A percentile compares a stretch with the other conserved stretches of the same genome.
phyloP scores from a whole-genome alignment of 179 eudicot species.

The Vitellaria paradoxa region DNA sequence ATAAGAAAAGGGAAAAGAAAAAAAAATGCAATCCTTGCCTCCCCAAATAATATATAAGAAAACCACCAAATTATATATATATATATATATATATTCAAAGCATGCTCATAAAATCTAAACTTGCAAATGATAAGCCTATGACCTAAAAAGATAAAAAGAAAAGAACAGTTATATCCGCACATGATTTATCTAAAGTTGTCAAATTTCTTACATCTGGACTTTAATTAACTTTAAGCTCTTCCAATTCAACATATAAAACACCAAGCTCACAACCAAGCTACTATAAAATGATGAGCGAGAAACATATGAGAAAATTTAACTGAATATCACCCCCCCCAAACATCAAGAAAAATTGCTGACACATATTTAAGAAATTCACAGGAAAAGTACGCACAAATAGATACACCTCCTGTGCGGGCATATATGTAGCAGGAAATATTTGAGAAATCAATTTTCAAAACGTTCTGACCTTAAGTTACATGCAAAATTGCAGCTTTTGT shows the following conservation, averaged over 20 bases:
- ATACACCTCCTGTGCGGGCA: neutral
- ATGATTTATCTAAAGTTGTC: neutral
- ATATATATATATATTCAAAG: neutral
- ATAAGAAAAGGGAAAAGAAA: neutral
- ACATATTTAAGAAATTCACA: neutral
- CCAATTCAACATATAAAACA: neutral
- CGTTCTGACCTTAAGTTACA: neutral
- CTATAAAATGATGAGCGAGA: neutral
- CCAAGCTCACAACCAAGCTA: neutral
- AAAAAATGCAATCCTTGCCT: neutral
- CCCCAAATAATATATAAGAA: neutral
- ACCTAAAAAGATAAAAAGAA: neutral
- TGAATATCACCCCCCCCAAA: neutral
- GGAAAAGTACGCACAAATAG: too few relatives aligned
- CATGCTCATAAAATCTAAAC: neutral
- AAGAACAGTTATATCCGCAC: neutral
- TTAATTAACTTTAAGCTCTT: neutral
- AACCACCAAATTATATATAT: neutral
- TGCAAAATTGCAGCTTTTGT: conserved; percentile 8
- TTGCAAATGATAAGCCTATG: neutral
- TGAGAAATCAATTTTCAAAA: neutral
- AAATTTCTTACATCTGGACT: neutral
- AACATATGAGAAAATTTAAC: neutral
- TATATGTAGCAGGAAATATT: neutral
- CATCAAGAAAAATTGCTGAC: too few relatives aligned